phyloP scores from a whole-genome alignment of 306 rosid genomes.

The Lathyrus oleraceus region DNA sequence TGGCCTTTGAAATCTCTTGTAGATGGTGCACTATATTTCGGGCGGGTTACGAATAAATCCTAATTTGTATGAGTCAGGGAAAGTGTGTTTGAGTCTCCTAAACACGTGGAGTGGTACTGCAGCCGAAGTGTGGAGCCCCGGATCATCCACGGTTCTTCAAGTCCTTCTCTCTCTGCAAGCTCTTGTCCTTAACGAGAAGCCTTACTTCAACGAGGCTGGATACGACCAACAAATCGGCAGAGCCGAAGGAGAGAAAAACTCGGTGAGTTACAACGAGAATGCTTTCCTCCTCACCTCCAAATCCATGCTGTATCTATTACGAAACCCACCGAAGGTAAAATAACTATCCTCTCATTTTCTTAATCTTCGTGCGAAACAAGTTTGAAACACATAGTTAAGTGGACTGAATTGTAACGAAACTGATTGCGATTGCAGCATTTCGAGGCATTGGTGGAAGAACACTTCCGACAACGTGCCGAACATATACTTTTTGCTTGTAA shows the following conservation, averaged over 20 bases:
- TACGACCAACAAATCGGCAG: constrained; percentile 84
- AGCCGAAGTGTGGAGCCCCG: constrained; percentile 87
- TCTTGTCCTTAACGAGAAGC: constrained; percentile 93
- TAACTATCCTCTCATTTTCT: neutral
- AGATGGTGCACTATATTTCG: constrained; percentile 85
- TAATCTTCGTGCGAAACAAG: neutral
- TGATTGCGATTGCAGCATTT: constrained; percentile 66
- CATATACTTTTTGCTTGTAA: constrained; percentile 68
- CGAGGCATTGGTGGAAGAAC: constrained; percentile 76
- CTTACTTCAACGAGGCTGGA: constrained; percentile 98
- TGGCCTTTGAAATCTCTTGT: constrained; percentile 44
- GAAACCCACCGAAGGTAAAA: constrained; percentile 76
- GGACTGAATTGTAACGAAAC: constrained; percentile 15
- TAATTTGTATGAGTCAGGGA: constrained; percentile 90
- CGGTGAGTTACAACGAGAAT: constrained; percentile 88
- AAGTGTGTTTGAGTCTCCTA: constrained; percentile 90
- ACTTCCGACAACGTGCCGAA: constrained; percentile 57
- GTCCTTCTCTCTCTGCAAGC: constrained; percentile 97
- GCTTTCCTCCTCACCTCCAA: constrained; percentile 86
- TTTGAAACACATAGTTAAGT: neutral
- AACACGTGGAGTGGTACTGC: constrained; percentile 85
- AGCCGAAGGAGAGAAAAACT: constrained; percentile 95
- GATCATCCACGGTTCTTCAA: constrained; percentile 78
- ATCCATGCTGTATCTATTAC: constrained; percentile 72
- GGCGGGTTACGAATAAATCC: constrained; percentile 91